Conservation (phyloP, 2,329 filamentous ascomycete genomes). For the Berkeleyomyces basicola region DNA sequence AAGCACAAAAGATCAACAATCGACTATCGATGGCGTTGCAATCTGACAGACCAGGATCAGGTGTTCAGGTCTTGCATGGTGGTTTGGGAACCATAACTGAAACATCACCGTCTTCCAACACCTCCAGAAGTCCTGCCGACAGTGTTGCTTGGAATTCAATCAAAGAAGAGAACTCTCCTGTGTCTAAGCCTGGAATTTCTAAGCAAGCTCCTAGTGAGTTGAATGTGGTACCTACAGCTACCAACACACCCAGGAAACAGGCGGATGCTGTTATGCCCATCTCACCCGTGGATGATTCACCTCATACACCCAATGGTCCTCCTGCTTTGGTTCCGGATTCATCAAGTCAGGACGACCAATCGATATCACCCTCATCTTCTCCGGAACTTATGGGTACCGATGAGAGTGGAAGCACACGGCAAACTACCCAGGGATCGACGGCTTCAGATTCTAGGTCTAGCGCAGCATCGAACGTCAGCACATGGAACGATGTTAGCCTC, state of each 20-base stretch:
- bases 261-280: not conserved
- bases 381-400: slow-evolving; percentile 40
- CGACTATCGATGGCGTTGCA: slow-evolving; percentile 6
- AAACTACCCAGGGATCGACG: slow-evolving; percentile 32
- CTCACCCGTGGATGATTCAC: slow-evolving; percentile 50
- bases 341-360: slow-evolving; percentile 51
- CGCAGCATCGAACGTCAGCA: slow-evolving; percentile 28
- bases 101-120: slow-evolving; percentile 25
- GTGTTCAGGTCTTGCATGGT: not conserved
- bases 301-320: slow-evolving; percentile 29
- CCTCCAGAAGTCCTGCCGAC: slow-evolving; percentile 43
- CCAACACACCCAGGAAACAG: slow-evolving; percentile 1
- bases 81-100: slow-evolving; percentile 6
- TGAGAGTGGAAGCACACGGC: slow-evolving; percentile 25
- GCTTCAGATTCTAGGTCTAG: slow-evolving; percentile 20
- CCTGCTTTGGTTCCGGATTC: slow-evolving; percentile 54
- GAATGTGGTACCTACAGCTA: slow-evolving; percentile 25
- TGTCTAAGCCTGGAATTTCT: slow-evolving; percentile 14
- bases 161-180: slow-evolving; percentile 25
- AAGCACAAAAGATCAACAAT: slow-evolving; percentile 5
- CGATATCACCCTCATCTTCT: slow-evolving; percentile 43
- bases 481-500: slow-evolving; percentile 77
- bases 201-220: not conserved
- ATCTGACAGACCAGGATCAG: not conserved
- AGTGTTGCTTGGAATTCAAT: slow-evolving; percentile 55